Percentiles rank a stretch among this genome's conserved stretches.
phyloP scores from a whole-genome alignment of 805 yeast genomes.

The Zygotorulaspora florentina region DNA sequence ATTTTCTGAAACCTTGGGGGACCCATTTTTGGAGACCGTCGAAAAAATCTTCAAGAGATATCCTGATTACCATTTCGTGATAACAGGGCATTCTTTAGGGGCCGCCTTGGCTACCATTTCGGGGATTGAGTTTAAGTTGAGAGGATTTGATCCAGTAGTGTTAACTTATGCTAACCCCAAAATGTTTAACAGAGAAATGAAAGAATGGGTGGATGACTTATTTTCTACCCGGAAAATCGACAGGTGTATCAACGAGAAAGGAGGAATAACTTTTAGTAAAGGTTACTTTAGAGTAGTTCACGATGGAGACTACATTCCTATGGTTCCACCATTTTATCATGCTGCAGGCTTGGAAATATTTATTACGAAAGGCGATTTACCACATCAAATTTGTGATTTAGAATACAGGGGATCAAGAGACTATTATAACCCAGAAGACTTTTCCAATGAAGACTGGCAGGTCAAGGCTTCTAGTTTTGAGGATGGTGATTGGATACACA shows the following conservation, averaged over 20 bases:
- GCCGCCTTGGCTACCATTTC: slow-evolving; percentile 64
- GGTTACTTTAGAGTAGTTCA: slow-evolving; percentile 57
- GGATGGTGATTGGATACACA: slow-evolving; percentile 27
- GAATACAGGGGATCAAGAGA: slow-evolving; percentile 23
- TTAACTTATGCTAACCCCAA: slow-evolving; percentile 63
- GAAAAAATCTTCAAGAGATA: slow-evolving; percentile 33
- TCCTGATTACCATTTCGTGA: slow-evolving; percentile 47
- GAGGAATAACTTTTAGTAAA: slow-evolving; percentile 25
- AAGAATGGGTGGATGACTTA: slow-evolving; percentile 47
- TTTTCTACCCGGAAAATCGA: slow-evolving; percentile 41
- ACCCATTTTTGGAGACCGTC: slow-evolving; percentile 37
- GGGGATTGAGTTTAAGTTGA: slow-evolving; percentile 55
- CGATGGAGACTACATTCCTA: slow-evolving; percentile 54
- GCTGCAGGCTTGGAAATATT: slow-evolving; percentile 52
- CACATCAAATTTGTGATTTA: slow-evolving; percentile 29
- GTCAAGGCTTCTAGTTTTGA: slow-evolving; percentile 1
- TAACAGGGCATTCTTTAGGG: slow-evolving; percentile 74
- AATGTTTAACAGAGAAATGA: slow-evolving; percentile 51
- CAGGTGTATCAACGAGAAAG: slow-evolving; percentile 17
- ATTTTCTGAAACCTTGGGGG: slow-evolving; percentile 42
- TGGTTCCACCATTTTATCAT: slow-evolving; percentile 50
- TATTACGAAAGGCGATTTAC: slow-evolving; percentile 38
- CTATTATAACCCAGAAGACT: slow-evolving; percentile 3
- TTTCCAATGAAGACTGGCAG: slow-evolving; percentile 6
- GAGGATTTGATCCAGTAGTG: slow-evolving; percentile 53